Evolutionary conservation across 139 green algal genomes (phyloP).

Genomic region (Chlamydomonas sp.): DNA sequence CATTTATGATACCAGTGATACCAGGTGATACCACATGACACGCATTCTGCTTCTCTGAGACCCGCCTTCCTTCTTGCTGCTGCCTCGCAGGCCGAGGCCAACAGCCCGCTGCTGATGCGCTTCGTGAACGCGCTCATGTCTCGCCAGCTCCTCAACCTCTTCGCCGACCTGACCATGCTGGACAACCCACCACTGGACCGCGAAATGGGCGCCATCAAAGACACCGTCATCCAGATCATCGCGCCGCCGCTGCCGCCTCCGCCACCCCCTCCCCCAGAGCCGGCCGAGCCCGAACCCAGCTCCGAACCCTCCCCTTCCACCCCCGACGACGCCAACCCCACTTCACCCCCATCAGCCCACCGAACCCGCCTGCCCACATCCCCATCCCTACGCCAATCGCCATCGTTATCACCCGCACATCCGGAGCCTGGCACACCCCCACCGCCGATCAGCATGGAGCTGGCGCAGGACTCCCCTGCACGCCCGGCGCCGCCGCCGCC

Average conservation of each 20-base stretch:
- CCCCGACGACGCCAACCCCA: neutral
- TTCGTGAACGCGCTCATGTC: slow-evolving; percentile 19
- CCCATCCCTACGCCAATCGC: neutral
- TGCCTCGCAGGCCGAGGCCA: slow-evolving; percentile 9
- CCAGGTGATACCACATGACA: neutral
- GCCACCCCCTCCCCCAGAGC: neutral
- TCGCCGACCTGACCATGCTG: slow-evolving; percentile 30
- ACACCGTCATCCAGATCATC: slow-evolving; percentile 28
- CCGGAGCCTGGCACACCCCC: neutral
- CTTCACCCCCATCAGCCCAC: neutral
- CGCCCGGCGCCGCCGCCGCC: neutral
- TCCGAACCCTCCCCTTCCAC: neutral
- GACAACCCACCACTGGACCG: slow-evolving; percentile 23
- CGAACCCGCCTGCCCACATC: neutral
- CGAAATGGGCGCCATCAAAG: slow-evolving; percentile 9
- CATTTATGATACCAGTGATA: too few species aligned
- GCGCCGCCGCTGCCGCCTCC: slow-evolving; percentile 19
- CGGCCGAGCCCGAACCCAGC: neutral
- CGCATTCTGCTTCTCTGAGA: too few species aligned
- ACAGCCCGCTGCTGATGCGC: neutral
- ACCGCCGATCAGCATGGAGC: neutral
- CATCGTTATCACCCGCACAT: neutral
- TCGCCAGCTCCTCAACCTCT: neutral
- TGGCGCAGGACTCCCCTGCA: neutral
- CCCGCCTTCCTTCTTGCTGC: neutral